Evolutionary conservation across 2,329 filamentous ascomycete species (phyloP).

Genomic region (Cercospora janseana): DNA sequence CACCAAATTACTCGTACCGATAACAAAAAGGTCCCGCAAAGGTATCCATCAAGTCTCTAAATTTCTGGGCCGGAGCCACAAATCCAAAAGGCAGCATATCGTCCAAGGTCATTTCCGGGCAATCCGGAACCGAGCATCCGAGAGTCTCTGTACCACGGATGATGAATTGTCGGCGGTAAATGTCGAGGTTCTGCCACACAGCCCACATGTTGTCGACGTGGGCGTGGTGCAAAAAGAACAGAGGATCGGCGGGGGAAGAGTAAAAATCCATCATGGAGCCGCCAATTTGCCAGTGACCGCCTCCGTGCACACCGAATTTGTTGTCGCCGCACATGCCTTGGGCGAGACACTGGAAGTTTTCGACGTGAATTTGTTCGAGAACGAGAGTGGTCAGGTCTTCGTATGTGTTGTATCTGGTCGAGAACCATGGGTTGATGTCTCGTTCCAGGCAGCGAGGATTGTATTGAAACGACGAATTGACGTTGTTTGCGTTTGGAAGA

Average conservation of each 20-base stretch:
- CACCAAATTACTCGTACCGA: constrained; percentile 31
- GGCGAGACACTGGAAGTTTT: constrained; percentile 32
- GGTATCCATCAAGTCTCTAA: constrained; percentile 36
- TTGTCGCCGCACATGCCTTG: constrained; percentile 35
- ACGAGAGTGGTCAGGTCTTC: constrained; percentile 24
- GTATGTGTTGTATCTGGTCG: constrained; percentile 26
- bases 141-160: constrained; percentile 49
- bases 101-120: constrained; percentile 47
- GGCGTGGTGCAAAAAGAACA: constrained; percentile 52
- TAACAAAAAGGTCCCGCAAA: constrained; percentile 37
- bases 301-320: constrained; percentile 43
- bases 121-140: constrained; percentile 43
- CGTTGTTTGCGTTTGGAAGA: constrained; percentile 33
- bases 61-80: constrained; percentile 28
- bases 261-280: constrained; percentile 48
- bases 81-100: constrained; percentile 41
- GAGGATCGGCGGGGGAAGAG: constrained; percentile 48
- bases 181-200: constrained; percentile 52
- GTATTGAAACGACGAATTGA: constrained; percentile 28
- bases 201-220: constrained; percentile 47
- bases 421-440: constrained; percentile 28
- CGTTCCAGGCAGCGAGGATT: constrained; percentile 28
- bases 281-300: constrained; percentile 50
- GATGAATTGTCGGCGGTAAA: constrained; percentile 39
- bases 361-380: constrained; percentile 25